A percentile compares a stretch with the other conserved stretches of the same genome.
These are phyloP conservation scores for Pseudopediastrum boryanum DNA, from an alignment of 139 green algal genomes.

Conservation along the genomic window DNA sequence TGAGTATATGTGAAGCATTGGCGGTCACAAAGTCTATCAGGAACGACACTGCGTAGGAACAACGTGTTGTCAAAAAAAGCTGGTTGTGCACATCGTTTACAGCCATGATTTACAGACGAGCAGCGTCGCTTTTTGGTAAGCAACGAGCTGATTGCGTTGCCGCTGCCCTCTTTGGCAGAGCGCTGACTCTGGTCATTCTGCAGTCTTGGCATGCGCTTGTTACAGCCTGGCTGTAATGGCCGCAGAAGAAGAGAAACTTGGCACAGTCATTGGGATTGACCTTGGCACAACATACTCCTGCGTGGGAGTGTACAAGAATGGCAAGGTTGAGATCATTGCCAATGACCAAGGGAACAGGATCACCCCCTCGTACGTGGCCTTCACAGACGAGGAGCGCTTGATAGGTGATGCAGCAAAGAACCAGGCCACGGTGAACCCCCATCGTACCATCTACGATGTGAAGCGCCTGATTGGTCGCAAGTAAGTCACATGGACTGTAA, in stretches of 20 bases:
- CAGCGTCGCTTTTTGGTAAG: no score
- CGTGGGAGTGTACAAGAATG: conserved; percentile 99
- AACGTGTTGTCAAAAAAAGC: no score
- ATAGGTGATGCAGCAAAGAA: conserved; percentile 99
- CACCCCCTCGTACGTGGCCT: conserved; percentile 98
- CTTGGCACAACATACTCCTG: conserved; percentile 99
- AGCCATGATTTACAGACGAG: no score
- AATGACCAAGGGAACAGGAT: conserved; percentile 99
- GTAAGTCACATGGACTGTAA: no score
- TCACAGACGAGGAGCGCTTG: conserved; percentile 99
- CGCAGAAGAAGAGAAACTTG: conserved; percentile 61
- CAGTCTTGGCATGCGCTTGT: conserved; percentile 23
- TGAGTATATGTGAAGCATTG: no score
- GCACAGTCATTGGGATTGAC: conserved; percentile 97
- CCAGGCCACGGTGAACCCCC: conserved; percentile 90
- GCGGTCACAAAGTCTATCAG: no score
- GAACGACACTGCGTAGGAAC: no score
- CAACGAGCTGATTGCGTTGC: no score
- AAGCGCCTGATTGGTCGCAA: conserved; percentile 98
- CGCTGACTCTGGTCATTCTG: no score
- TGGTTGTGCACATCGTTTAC: no score
- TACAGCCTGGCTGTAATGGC: conserved; percentile 5
- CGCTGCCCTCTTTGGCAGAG: no score
- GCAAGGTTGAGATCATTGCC: conserved; percentile 98
- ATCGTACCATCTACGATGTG: conserved; percentile 95